phyloP scores from a whole-genome alignment of 2,329 filamentous ascomycete genomes.

The Cladosporium halotolerans region DNA sequence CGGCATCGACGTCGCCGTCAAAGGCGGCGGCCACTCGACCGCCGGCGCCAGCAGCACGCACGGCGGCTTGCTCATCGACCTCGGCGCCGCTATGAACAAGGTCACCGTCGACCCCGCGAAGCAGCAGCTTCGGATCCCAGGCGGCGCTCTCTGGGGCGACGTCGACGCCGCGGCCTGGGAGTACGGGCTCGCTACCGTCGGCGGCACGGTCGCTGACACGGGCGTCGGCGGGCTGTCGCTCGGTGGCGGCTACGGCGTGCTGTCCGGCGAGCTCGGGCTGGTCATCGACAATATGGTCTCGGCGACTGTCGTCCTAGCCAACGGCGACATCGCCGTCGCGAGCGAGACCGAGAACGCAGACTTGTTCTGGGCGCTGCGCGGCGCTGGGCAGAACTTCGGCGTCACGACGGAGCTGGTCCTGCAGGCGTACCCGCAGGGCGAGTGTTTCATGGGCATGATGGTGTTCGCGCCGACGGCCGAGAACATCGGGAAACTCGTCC shows the following conservation, averaged over 20 bases:
- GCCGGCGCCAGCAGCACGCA: conserved; percentile 45
- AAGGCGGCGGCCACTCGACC: conserved; percentile 53
- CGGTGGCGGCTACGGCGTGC: conserved; percentile 30
- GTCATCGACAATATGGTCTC: conserved; percentile 45
- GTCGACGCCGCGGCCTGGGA: conserved; percentile 44
- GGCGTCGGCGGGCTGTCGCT: conserved; percentile 48
- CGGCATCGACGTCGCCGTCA: conserved; percentile 46
- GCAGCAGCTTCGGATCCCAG: conserved; percentile 23
- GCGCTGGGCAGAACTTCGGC: conserved; percentile 43
- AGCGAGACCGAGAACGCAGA: conserved; percentile 42
- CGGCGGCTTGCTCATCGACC: conserved; percentile 52
- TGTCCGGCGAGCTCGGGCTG: conserved; percentile 51
- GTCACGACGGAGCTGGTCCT: conserved; percentile 42
- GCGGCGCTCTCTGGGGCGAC: conserved; percentile 22
- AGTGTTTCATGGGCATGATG: conserved; percentile 32
- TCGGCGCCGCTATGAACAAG: conserved; percentile 42
- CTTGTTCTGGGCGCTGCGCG: conserved; percentile 45
- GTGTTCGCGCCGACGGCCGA: conserved; percentile 28
- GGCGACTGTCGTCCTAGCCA: conserved; percentile 36
- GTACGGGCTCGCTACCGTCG: conserved; percentile 52
- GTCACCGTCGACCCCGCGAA: conserved; percentile 44
- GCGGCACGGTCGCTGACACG: conserved; percentile 57
- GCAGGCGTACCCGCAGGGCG: conserved; percentile 22
- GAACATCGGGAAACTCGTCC: conserved; percentile 17
- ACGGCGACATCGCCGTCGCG: conserved; percentile 33